Base-by-base conservation (phyloP, 2,329 filamentous ascomycete species). In the Nigrospora osmanthi region DNA sequence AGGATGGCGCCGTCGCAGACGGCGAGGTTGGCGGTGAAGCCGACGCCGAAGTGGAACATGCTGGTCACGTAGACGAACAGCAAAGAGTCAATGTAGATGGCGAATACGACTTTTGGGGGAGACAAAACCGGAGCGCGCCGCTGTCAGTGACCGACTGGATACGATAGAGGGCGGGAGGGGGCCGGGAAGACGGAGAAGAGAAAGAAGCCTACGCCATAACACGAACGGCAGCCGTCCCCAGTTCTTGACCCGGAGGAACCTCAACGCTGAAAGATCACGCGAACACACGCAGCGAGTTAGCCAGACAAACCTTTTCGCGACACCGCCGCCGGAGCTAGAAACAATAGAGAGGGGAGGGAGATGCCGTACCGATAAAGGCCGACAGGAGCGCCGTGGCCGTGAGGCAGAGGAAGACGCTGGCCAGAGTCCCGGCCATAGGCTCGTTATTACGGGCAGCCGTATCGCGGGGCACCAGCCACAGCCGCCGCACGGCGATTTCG, bases 51-150 rank as follows among this genome's bases (percentile, higher is more conserved):
- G 45, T 79, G 71, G 10, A 83, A 55, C 9, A 83, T 63, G 2
- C 73, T 71, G 3, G 78, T 76, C 10, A 70, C 71, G 49, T 79
- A 70, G 12, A 81, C 75, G 53, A 84, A 84, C 10, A 73, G 52
- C 44, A 75, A 80, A 1, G 79, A 83, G 50, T 83, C 78, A 46
- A 66, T 35, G 51, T 83, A 83, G 33, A 83, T 78, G 11, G 70
- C 65, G 36, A 83, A 64, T 40, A 83, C 71, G 40, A 83, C 80
- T 83, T 36, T 17, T 23, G 19, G 19, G 19, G 23, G 23, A 6
- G 23, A 7, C 4, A n/a, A 11, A 19, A 11, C 14, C 16, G 28
- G n/a, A 13, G 11, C 16, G 12, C 17, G 6, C 31, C 11, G 12
- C 9, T 35, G 11, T 43, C 9, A 42, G 40, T 30, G 32, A 17